phyloP scores from a whole-genome alignment of 495 filamentous ascomycete genomes.

The Penicillium manginii region DNA sequence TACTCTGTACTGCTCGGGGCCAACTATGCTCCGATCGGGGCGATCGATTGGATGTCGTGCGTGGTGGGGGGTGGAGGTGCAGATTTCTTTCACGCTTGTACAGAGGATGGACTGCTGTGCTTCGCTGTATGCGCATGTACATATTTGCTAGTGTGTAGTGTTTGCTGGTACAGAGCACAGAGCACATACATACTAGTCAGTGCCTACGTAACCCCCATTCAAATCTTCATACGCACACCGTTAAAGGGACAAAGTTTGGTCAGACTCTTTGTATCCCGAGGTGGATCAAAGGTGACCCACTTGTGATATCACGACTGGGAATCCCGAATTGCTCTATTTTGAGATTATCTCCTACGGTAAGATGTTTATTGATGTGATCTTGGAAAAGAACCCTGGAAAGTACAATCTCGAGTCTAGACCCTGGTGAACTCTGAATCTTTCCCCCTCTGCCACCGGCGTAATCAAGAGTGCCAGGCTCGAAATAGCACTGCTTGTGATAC shows the following conservation, averaged over 20 bases:
- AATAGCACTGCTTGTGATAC: background rate
- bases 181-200: background rate
- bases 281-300: slow-evolving; percentile 1
- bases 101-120: background rate
- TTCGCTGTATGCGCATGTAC: too few relatives aligned
- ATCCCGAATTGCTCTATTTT: background rate
- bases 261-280: background rate
- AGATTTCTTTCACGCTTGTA: background rate
- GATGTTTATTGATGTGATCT: background rate
- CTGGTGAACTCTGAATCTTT: too few relatives aligned
- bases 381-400: too few relatives aligned
- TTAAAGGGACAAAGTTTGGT: background rate
- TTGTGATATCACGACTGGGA: slow-evolving; percentile 1
- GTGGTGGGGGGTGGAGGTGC: background rate
- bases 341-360: background rate
- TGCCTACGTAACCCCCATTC: background rate
- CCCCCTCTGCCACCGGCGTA: background rate
- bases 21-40: background rate
- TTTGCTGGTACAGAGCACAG: too few relatives aligned
- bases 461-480: background rate
- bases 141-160: too few relatives aligned
- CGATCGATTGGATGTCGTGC: slow-evolving; percentile 1
- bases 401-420: too few relatives aligned
- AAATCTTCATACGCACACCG: too few relatives aligned
- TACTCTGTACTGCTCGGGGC: background rate